These are phyloP conservation scores for Penicillium expansum DNA, from an alignment of 2,329 filamentous ascomycete genomes.

Conservation along the genomic window DNA sequence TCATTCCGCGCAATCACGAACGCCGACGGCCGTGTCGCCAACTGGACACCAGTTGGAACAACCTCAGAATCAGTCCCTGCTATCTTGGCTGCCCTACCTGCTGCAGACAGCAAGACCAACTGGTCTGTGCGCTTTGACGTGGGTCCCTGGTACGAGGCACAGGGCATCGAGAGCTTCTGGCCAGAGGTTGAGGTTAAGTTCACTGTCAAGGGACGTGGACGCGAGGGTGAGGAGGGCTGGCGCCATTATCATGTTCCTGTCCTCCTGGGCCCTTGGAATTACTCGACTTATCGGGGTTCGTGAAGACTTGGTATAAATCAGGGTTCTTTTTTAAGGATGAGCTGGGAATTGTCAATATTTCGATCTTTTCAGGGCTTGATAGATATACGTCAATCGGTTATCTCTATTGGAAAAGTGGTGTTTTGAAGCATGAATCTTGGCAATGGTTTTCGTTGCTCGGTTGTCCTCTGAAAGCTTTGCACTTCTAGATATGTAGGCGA, in stretches of 20 bases:
- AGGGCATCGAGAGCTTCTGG: constrained; percentile 51
- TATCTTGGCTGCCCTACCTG: constrained; percentile 36
- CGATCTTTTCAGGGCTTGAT: not conserved
- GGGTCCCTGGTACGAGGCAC: constrained; percentile 47
- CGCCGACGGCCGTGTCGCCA: constrained; percentile 47
- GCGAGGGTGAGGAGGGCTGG: constrained; percentile 43
- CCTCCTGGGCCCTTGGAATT: constrained; percentile 50
- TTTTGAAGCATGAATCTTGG: not conserved
- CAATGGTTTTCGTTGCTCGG: not conserved
- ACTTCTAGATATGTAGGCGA: not conserved
- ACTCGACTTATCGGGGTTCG: constrained; percentile 52
- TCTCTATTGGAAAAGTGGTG: not conserved
- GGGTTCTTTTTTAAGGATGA: not conserved
- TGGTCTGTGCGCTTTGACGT: constrained; percentile 49
- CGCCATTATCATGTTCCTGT: constrained; percentile 53
- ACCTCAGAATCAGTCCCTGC: constrained; percentile 24
- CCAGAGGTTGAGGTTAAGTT: constrained; percentile 52
- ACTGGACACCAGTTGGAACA: constrained; percentile 36
- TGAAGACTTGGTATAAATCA: not conserved
- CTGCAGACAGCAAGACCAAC: constrained; percentile 40
- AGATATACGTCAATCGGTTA: not conserved
- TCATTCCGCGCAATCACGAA: constrained; percentile 44
- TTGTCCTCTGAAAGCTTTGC: not conserved
- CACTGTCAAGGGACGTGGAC: constrained; percentile 45
- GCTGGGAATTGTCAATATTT: not conserved